Conservation (phyloP, 2,329 filamentous ascomycete species). For the Pseudogymnoascus sp. region DNA sequence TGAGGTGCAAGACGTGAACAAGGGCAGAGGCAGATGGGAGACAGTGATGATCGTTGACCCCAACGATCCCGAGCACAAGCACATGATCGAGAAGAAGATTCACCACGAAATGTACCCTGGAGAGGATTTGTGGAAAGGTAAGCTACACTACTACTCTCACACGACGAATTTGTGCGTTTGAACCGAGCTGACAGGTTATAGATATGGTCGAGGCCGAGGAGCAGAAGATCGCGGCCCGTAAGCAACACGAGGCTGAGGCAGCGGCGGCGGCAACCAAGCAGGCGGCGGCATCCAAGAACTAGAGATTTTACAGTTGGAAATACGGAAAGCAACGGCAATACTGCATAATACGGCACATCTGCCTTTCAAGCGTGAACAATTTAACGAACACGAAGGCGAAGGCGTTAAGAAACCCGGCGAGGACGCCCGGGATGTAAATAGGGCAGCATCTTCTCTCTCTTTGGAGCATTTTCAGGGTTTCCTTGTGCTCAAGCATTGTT, state of each 20-base stretch:
- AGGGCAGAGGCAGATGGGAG: constrained; percentile 72
- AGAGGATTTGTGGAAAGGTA: constrained; percentile 88
- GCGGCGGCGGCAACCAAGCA: not conserved
- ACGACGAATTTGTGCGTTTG: not conserved
- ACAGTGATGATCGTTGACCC: constrained; percentile 74
- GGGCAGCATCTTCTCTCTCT: constrained; percentile 8
- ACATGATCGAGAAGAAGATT: constrained; percentile 75
- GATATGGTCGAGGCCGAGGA: constrained; percentile 81
- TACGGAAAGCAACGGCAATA: not conserved
- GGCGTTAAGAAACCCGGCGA: not conserved
- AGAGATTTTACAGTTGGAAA: not conserved
- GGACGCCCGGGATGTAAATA: not conserved
- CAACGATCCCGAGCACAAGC: constrained; percentile 72
- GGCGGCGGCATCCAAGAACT: not conserved
- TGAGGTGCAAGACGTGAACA: constrained; percentile 65
- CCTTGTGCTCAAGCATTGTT: not conserved
- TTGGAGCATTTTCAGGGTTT: not conserved
- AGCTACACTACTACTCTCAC: constrained; percentile 27
- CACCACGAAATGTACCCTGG: constrained; percentile 81
- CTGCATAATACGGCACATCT: not conserved
- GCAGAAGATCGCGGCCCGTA: constrained; percentile 41
- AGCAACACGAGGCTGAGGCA: constrained; percentile 11
- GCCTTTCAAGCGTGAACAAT: not conserved
- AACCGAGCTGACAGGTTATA: constrained; percentile 28
- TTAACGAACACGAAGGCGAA: constrained; percentile 9